Evolutionary conservation across 148 eudicot genomes (phyloP).

Genomic region (Vaccinium vitisidaea): DNA sequence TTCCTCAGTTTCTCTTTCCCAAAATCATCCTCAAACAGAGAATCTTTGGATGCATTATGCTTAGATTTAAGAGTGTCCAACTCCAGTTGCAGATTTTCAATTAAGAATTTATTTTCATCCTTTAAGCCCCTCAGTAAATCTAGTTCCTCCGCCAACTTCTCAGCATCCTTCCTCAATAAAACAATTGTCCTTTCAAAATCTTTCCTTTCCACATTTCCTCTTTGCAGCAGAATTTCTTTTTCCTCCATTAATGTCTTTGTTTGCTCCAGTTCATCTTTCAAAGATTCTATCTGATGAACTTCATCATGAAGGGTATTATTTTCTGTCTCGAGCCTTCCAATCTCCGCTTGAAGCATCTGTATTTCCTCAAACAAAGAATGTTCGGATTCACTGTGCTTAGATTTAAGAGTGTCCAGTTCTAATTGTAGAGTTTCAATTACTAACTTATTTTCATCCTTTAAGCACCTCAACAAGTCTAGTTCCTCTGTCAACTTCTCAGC

Average conservation of each 20-base stretch:
- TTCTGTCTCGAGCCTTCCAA: conserved; percentile 35
- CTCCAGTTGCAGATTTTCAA: conserved; percentile 46
- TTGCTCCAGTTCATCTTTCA: conserved; percentile 40
- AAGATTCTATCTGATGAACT: conserved; percentile 23
- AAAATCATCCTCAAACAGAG: conserved; percentile 44
- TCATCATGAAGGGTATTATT: conserved; percentile 37
- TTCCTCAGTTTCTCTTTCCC: conserved; percentile 68
- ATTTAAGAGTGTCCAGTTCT: conserved; percentile 50
- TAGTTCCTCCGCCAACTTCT: conserved; percentile 45
- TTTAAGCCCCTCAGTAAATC: conserved; percentile 33
- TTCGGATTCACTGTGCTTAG: conserved; percentile 43
- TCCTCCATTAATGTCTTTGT: conserved; percentile 41
- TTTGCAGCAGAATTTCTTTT: conserved; percentile 34
- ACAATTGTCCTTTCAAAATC: conserved; percentile 29
- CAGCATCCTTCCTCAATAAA: conserved; percentile 41
- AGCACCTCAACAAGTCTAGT: conserved; percentile 34
- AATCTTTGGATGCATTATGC: conserved; percentile 45
- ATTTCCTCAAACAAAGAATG: conserved; percentile 24
- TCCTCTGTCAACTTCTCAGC: conserved; percentile 47
- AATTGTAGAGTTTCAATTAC: conserved; percentile 36
- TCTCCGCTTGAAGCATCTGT: too few species aligned
- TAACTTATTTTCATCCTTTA: conserved; percentile 50
- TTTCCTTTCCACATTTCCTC: conserved; percentile 31
- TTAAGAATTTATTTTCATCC: conserved; percentile 45
- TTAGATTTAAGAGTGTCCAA: conserved; percentile 43